Evolutionary conservation across 495 filamentous ascomycete species (phyloP), one percentile per base, ranked within the genome.

Genomic region (Hypomontagnella monticulosa): DNA sequence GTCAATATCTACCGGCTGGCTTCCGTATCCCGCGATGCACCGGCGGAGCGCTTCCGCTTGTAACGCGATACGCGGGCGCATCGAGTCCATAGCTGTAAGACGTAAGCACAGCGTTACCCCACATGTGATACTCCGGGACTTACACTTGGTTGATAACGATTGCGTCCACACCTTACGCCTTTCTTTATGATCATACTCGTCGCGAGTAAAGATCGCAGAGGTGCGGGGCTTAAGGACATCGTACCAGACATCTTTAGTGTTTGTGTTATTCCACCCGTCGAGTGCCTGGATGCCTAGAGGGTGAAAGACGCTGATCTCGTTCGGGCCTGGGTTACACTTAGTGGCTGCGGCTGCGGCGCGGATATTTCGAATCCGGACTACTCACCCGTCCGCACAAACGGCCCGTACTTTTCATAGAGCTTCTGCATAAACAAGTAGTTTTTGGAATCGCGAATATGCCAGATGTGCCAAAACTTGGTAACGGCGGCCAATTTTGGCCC

Each of bases 221-320:
- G 63, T 67, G 1, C 66, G 63, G 0, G 81, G 80, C 40, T 74
- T 63, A 0, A 79, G 57, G 1, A 80, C 62, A 14, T 81, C 80
- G 54, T 84, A 83, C 79, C 80, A 83, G 1, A 73, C 71, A 2
- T 78, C 71, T 49, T 80, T 81, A 30, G 63, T 75, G 34, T 70
- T 76, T 7, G 67, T 60, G 9, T 55, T 73, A 5, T 57, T 36
- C 4, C 74, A 73, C 0, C 75, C 76, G 46, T 78, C 67, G 46
- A 76, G 64, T 1, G 60, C 57, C 15, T 67, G 56, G 30, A 72
- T 49, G n/a, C 61, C 79, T 4, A 60, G 62, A 9, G 77, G 67
- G 36, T 73, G 37, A 18, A 72, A 61, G 20, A 79, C 62, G 3
- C 75, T 74, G 4, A 81, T 36, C 41, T 81, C 75, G 8, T 70